phyloP scores from a whole-genome alignment of 2,329 filamentous ascomycete species.

The Pestalotiopsis fici region DNA sequence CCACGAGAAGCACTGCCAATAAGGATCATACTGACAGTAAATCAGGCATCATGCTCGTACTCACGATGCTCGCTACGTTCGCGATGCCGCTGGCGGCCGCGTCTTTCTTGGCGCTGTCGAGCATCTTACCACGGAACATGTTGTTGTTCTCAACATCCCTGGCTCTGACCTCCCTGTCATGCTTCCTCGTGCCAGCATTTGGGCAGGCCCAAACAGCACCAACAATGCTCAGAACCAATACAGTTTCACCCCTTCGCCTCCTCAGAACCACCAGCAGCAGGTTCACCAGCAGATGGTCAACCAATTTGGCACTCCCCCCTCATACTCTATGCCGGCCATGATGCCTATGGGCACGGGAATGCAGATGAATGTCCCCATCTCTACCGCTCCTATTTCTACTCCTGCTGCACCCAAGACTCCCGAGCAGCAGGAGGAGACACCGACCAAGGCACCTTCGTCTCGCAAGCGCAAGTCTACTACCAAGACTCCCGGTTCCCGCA shows the following conservation, averaged over 20 bases:
- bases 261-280: background rate
- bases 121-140: background rate
- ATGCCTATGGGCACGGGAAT: background rate
- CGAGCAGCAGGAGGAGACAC: background rate
- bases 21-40: background rate
- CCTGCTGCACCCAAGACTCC: background rate
- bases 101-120: background rate
- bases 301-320: background rate
- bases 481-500: background rate
- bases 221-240: too few species aligned
- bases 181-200: background rate
- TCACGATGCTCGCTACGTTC: background rate
- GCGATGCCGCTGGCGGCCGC: background rate
- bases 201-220: background rate
- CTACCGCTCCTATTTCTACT: background rate
- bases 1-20: too few species aligned
- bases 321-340: background rate
- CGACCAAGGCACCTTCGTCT: background rate
- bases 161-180: background rate
- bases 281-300: background rate
- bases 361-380: background rate
- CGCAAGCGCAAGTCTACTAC: constrained; percentile 4
- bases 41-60: background rate
- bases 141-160: background rate
- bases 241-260: background rate